phyloP scores from a whole-genome alignment of 78 protist species.

The Polysphondylium violaceum region DNA sequence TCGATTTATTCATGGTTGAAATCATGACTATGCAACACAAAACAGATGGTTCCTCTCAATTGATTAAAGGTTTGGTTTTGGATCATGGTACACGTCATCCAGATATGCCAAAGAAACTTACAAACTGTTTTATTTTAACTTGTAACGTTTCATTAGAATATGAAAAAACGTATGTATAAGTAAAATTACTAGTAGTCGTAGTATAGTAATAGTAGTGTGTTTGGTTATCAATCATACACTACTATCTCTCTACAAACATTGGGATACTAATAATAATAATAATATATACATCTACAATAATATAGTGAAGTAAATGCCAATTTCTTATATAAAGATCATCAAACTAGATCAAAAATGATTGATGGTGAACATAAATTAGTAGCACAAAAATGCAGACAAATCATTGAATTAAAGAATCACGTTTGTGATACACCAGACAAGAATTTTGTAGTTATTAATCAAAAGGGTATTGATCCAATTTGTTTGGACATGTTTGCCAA shows the following conservation, averaged over 20 bases:
- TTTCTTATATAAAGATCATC: slow-evolving; percentile 92
- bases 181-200: neutral
- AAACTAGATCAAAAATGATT: slow-evolving; percentile 94
- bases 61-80: slow-evolving; percentile 98
- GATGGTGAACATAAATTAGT: slow-evolving; percentile 96
- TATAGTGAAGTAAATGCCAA: slow-evolving; percentile 95
- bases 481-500: slow-evolving; percentile 97
- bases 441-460: slow-evolving; percentile 97
- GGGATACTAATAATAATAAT: neutral
- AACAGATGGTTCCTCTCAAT: slow-evolving; percentile 87
- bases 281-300: neutral
- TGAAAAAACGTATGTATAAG: slow-evolving; percentile 91
- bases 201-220: neutral
- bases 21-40: slow-evolving; percentile 98
- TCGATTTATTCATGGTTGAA: slow-evolving; percentile 99
- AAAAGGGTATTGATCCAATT: slow-evolving; percentile 99
- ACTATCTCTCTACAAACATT: neutral
- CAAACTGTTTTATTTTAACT: slow-evolving; percentile 93
- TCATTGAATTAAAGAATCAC: slow-evolving; percentile 96
- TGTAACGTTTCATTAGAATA: slow-evolving; percentile 98
- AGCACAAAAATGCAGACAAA: slow-evolving; percentile 92
- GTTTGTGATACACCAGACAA: slow-evolving; percentile 89
- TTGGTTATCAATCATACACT: neutral
- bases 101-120: slow-evolving; percentile 96
- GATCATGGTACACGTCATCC: slow-evolving; percentile 99